Evolutionary conservation across 2,329 filamentous ascomycete species (phyloP).

Genomic region (Aspergillus costaricaensis): DNA sequence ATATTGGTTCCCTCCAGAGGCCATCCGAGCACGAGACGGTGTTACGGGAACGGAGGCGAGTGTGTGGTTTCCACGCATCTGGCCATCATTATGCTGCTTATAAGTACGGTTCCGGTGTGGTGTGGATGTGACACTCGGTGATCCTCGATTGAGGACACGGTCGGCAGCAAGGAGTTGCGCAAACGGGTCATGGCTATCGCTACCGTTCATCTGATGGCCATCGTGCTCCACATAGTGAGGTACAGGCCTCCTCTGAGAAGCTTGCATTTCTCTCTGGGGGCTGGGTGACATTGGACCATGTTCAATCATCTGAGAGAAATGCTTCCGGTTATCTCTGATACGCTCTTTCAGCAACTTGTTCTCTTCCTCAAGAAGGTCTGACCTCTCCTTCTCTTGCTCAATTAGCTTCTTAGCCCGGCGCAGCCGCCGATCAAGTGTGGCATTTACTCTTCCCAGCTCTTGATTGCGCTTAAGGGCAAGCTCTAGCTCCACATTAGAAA

Average conservation of each 20-base stretch:
- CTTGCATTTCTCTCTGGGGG: slow-evolving; percentile 55
- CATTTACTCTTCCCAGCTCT: slow-evolving; percentile 66
- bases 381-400: slow-evolving; percentile 73
- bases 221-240: slow-evolving; percentile 44
- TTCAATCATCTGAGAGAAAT: slow-evolving; percentile 76
- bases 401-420: slow-evolving; percentile 76
- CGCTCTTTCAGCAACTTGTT: slow-evolving; percentile 76
- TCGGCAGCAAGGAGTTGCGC: slow-evolving; percentile 73
- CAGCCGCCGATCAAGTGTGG: slow-evolving; percentile 64
- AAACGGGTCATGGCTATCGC: slow-evolving; percentile 65
- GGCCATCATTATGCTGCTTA: slow-evolving; percentile 57
- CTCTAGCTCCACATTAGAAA: slow-evolving; percentile 58
- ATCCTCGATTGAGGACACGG: slow-evolving; percentile 76
- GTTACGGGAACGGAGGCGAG: slow-evolving; percentile 83
- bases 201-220: slow-evolving; percentile 46
- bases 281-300: slow-evolving; percentile 68
- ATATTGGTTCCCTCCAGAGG: slow-evolving; percentile 55
- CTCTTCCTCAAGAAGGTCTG: slow-evolving; percentile 70
- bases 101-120: slow-evolving; percentile 56
- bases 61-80: slow-evolving; percentile 76
- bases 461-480: slow-evolving; percentile 62
- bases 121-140: slow-evolving; percentile 72
- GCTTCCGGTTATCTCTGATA: slow-evolving; percentile 86
- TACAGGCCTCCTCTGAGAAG: slow-evolving; percentile 44
- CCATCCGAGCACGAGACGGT: slow-evolving; percentile 59